Evolutionary conservation across 768 basidiomycete genomes (phyloP).

Genomic region (Leccinum fibrillosum): DNA sequence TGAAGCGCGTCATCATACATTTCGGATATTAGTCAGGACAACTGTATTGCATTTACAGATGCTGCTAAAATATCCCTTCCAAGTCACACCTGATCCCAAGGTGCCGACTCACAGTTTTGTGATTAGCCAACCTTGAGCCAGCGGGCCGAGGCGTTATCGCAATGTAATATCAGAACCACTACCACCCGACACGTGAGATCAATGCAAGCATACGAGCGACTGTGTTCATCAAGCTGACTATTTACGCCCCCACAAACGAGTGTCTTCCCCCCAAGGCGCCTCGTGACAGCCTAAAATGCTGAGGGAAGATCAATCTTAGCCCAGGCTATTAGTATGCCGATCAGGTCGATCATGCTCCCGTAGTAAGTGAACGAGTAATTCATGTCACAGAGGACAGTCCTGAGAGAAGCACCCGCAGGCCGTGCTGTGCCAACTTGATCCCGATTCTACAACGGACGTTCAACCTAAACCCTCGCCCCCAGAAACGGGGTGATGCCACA

Average conservation of each 20-base stretch:
- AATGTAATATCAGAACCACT: not conserved
- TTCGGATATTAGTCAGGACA: constrained; percentile 1
- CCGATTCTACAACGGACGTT: constrained; percentile 57
- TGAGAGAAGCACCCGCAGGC: constrained; percentile 35
- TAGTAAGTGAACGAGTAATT: not conserved
- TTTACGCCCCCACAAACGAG: not conserved
- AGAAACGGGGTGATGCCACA: constrained; percentile 69
- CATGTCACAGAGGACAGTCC: constrained; percentile 7
- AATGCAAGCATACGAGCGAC: not conserved
- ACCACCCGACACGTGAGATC: not conserved
- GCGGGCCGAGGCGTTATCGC: not conserved
- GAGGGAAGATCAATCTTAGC: constrained; percentile 38
- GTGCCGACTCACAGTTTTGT: not conserved
- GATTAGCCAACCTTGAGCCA: not conserved
- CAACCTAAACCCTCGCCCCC: constrained; percentile 62
- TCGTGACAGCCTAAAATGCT: constrained; percentile 49
- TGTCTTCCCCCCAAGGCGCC: constrained; percentile 41
- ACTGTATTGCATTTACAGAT: not conserved
- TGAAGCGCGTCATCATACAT: constrained; percentile 24
- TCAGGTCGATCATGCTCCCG: not conserved
- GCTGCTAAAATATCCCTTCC: not conserved
- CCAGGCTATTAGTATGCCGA: constrained; percentile 10
- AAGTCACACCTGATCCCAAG: not conserved
- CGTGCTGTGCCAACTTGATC: constrained; percentile 12
- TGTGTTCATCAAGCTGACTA: not conserved